phyloP scores from a whole-genome alignment of 2,329 filamentous ascomycete genomes.

The Aspergillus uvarum region DNA sequence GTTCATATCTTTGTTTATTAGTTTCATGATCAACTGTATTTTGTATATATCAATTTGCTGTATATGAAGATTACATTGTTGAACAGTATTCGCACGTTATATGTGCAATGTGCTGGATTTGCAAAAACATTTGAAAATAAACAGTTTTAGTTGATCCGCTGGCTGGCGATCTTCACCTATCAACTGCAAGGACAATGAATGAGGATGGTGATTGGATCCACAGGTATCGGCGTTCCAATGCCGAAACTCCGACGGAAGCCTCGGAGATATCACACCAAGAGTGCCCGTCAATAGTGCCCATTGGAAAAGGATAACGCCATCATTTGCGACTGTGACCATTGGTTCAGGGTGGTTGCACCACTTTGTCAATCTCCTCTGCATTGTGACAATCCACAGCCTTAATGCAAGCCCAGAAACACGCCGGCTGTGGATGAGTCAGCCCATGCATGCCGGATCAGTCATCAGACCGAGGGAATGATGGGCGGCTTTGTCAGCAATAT shows the following conservation, averaged over 20 bases:
- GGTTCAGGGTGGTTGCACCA: neutral
- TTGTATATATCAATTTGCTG: neutral
- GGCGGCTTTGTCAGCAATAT: neutral
- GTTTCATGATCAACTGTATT: neutral
- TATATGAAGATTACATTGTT: too few species aligned
- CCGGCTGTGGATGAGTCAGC: constrained; percentile 2
- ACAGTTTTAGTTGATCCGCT: neutral
- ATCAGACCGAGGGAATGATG: neutral
- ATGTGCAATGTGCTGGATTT: too few species aligned
- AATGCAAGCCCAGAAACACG: neutral
- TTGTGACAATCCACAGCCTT: neutral
- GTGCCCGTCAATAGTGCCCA: neutral
- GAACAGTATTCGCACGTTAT: too few species aligned
- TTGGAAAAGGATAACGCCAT: neutral
- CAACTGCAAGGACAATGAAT: neutral
- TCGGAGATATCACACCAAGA: neutral
- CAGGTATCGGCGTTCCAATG: neutral
- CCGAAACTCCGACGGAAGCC: neutral
- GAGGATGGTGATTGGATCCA: neutral
- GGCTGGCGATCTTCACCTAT: neutral
- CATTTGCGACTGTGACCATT: neutral
- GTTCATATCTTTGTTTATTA: neutral
- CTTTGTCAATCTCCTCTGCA: neutral
- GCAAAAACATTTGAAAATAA: neutral
- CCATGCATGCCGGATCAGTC: constrained; percentile 10